These are phyloP conservation scores for Lyophyllum decastes DNA, from an alignment of 768 basidiomycete genomes.

Conservation along the genomic window DNA sequence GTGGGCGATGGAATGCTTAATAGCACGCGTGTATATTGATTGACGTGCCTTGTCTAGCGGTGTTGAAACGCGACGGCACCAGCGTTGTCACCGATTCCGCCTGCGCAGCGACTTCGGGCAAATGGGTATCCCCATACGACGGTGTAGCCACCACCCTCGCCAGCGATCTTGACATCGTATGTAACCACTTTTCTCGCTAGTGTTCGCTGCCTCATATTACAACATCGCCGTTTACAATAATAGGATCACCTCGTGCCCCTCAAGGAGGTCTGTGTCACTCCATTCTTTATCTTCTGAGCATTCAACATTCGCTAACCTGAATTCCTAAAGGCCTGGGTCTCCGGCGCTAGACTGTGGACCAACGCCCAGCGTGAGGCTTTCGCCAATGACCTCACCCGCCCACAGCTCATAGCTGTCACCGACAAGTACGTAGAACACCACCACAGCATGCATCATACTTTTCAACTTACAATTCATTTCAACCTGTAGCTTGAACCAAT, in stretches of 20 bases:
- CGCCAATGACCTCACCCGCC: constrained; percentile 57
- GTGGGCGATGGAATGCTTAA: constrained; percentile 25
- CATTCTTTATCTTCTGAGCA: background rate
- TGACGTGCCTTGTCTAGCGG: constrained; percentile 27
- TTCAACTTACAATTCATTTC: background rate
- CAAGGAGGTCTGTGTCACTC: constrained; percentile 45
- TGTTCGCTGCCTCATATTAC: background rate
- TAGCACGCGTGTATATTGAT: background rate
- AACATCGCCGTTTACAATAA: background rate
- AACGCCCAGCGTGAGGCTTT: constrained; percentile 48
- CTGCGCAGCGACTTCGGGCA: constrained; percentile 47
- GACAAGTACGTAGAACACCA: constrained; percentile 27
- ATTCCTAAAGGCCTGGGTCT: constrained; percentile 48
- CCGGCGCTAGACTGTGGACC: constrained; percentile 56
- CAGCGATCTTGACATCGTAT: constrained; percentile 53
- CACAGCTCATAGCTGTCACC: constrained; percentile 55
- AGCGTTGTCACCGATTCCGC: constrained; percentile 40
- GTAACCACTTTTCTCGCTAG: constrained; percentile 6
- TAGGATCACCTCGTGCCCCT: constrained; percentile 58
- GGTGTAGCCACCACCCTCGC: constrained; percentile 41
- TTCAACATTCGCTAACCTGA: background rate
- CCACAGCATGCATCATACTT: no score
- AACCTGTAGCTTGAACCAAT: constrained; percentile 39
- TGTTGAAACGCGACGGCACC: constrained; percentile 46
- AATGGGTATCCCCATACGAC: constrained; percentile 56